phyloP scores from a whole-genome alignment of 306 rosid species.

The Spatholobus suberectus region DNA sequence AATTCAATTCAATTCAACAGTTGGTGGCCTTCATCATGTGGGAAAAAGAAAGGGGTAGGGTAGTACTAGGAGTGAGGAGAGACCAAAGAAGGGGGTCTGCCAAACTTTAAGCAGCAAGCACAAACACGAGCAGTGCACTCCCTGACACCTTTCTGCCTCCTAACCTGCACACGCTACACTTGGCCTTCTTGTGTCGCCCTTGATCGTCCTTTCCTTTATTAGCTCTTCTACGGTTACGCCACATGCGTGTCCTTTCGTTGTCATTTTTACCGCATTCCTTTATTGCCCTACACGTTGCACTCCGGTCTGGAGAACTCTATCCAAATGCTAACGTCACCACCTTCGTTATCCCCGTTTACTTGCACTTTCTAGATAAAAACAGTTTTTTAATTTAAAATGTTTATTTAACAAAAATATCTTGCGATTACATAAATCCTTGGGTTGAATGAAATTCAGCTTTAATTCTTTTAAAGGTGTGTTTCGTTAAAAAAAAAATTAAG shows the following conservation, averaged over 20 bases:
- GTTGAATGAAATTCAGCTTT: no score
- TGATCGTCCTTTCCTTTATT: constrained; percentile 24
- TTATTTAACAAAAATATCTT: no score
- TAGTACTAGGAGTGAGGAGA: no score
- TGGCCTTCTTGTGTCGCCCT: neutral
- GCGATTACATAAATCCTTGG: no score
- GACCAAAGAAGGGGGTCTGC: neutral
- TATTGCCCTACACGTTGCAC: constrained; percentile 11
- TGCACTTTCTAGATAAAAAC: no score
- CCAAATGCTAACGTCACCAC: neutral
- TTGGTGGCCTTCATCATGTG: neutral
- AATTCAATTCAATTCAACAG: no score
- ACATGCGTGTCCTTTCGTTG: neutral
- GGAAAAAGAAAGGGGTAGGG: neutral
- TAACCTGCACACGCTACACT: constrained; percentile 20
- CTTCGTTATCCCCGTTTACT: neutral
- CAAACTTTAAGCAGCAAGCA: constrained; percentile 4
- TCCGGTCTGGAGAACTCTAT: neutral
- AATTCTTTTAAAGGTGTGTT: no score
- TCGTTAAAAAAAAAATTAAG: no score
- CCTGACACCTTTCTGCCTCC: constrained; percentile 32
- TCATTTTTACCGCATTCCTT: neutral
- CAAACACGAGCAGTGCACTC: neutral
- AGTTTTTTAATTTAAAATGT: no score
- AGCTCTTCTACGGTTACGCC: constrained; percentile 15